Percentiles rank a stretch among this genome's conserved stretches.
Conservation (phyloP, 2,329 filamentous ascomycete species). For the Ramichloridium luteum region DNA sequence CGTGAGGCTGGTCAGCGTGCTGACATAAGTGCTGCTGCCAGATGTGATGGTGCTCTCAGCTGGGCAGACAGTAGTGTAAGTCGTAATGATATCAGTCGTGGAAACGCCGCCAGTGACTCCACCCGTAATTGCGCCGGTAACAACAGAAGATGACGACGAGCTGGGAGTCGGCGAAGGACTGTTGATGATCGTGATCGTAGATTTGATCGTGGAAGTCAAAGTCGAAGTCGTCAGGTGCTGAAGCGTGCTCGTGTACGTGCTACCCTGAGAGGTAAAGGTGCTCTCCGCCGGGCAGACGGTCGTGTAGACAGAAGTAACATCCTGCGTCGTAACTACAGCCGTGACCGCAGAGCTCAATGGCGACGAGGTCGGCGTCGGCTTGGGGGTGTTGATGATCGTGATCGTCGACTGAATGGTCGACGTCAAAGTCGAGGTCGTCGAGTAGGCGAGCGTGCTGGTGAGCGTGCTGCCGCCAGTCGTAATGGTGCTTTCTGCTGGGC, state of each 20-base stretch:
- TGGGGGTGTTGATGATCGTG: not conserved
- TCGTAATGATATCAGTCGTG: slow-evolving; percentile 8
- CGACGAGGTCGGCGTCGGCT: not conserved
- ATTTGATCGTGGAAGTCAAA: slow-evolving; percentile 9
- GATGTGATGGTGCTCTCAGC: slow-evolving; percentile 9
- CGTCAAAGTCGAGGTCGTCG: slow-evolving; percentile 10
- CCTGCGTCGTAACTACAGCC: too few species aligned
- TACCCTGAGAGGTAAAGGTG: slow-evolving; percentile 9
- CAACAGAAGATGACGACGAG: too few species aligned
- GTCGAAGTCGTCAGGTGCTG: slow-evolving; percentile 9
- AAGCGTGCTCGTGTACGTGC: slow-evolving; percentile 10
- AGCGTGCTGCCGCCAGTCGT: slow-evolving; percentile 10
- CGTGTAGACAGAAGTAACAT: slow-evolving; percentile 10
- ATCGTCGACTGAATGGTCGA: slow-evolving; percentile 9
- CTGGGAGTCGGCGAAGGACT: too few species aligned
- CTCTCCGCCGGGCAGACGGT: slow-evolving; percentile 9
- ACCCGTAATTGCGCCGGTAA: too few species aligned
- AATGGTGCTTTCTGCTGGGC: slow-evolving; percentile 8
- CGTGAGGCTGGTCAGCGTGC: slow-evolving; percentile 2
- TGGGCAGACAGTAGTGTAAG: slow-evolving; percentile 10
- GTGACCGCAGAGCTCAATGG: too few species aligned
- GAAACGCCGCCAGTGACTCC: too few species aligned
- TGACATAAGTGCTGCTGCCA: slow-evolving; percentile 9
- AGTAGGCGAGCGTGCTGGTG: slow-evolving; percentile 10
- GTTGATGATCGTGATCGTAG: slow-evolving; percentile 10